Base-by-base conservation (phyloP, 441 rosid species). In the Populus hybrid region DNA sequence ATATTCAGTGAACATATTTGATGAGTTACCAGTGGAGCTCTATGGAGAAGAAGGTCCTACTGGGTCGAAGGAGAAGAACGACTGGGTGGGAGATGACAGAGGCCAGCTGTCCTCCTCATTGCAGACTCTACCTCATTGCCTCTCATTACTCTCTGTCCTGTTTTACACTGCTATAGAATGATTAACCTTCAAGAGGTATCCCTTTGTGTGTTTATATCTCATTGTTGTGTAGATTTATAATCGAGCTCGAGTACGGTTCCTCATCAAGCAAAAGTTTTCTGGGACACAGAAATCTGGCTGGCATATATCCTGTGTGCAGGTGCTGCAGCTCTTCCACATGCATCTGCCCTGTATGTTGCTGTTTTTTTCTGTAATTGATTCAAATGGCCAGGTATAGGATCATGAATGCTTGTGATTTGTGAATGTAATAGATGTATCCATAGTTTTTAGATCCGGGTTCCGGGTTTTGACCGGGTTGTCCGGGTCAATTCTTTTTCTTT, bases 41-140 rank as follows among this genome's bases (percentile, higher is more conserved):
- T 91, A 70, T 9, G 93, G 93, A 23, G 99, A 95, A 79, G 94
- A 89, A 79, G 99, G 98, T 26, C 97, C 98, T 9, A 91, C 98
- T 3, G 99, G 99, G 35, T 97, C 98, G 0, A 94, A 94, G 87
- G 97, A 94, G 87, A 95, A 92, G 91, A 89, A 91, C 82, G 91
- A 90, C 75, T 95, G 97, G 98, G 80, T 79, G 6, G 97, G 97
- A 6, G 98, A 95, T 20, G 99, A 90, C 79, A 88, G 99, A 69
- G 85, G 95, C 24, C 88, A 87, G 82, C 20, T 65, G 66, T 70
- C 10, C 7, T 6, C 5, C n/a, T 0, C 40, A 20, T 42, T 16
- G 23, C 38, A 32, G 67, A 32, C 69, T 69, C 61, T 67, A 1
- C 40, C 40, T 70, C 63, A 68, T 53, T 61, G 42, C n/a, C 38